Evolutionary conservation across 2,329 filamentous ascomycete species (phyloP).

Genomic region (Cadophora gregata): DNA sequence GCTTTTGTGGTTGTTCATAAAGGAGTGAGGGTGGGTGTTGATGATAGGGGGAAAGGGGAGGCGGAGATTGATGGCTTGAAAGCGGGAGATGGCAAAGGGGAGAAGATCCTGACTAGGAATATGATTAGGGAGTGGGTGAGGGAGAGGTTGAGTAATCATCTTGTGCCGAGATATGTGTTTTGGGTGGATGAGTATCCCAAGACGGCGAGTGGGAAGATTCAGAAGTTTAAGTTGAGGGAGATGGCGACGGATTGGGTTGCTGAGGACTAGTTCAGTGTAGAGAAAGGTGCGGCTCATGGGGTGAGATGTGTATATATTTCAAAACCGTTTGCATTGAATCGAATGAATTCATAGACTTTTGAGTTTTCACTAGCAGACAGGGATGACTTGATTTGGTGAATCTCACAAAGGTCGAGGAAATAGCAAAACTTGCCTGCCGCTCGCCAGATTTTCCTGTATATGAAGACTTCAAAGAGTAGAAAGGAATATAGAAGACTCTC

Average conservation of each 20-base stretch:
- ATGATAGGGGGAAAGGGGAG: constrained; percentile 40
- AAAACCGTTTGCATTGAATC: too few relatives aligned
- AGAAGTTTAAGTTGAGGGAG: constrained; percentile 87
- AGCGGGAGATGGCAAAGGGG: constrained; percentile 13
- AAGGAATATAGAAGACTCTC: too few relatives aligned
- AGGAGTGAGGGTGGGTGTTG: constrained; percentile 39
- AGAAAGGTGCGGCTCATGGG: not conserved
- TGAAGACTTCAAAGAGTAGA: too few relatives aligned
- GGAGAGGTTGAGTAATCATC: constrained; percentile 70
- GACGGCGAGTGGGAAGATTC: constrained; percentile 95
- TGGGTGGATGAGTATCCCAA: constrained; percentile 87
- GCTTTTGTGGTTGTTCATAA: constrained; percentile 74
- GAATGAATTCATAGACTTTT: too few relatives aligned
- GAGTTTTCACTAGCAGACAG: too few relatives aligned
- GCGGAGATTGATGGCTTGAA: constrained; percentile 21
- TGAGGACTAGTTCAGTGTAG: constrained; percentile 44
- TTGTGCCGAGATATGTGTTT: constrained; percentile 90
- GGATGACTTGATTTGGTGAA: too few relatives aligned
- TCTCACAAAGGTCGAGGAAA: too few relatives aligned
- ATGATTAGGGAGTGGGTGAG: constrained; percentile 76
- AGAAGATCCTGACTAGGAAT: constrained; percentile 54
- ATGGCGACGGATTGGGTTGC: constrained; percentile 48
- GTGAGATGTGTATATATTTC: not conserved
- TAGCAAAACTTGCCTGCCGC: too few relatives aligned
- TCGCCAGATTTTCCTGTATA: too few relatives aligned